Base-by-base conservation (phyloP, 148 eudicot species). In the Rhododendron mucronatum region DNA sequence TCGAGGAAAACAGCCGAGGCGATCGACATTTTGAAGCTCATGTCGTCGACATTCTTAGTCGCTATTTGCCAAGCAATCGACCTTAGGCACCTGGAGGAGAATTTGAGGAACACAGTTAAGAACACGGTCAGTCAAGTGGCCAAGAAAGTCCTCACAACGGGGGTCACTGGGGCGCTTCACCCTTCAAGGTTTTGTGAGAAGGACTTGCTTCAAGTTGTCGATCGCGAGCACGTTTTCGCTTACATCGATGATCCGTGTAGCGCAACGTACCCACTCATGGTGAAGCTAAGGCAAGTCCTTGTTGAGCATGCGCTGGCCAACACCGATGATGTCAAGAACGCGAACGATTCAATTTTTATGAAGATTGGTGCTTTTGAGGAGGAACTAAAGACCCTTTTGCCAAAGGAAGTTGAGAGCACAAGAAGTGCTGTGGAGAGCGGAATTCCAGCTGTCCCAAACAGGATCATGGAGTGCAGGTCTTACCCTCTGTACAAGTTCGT, bases 31-130 rank as follows among this genome's bases (percentile, higher is more conserved):
- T 81, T 87, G 76, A 87, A 87, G 84, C 86, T 87, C 81, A 87
- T 87, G 86, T 87, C 86, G 2, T 35, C 89, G 8, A 87, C 89
- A 7, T 87, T 81, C 78, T 28, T 87, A 45, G 86, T 87, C 10
- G 89, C 85, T 0, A 75, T 87, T 18, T 87, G 89, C 74, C 89
- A 87, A 33, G 89, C 89, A 11, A 80, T 87, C 15, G 89, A 87
- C 30, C 59, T 87, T 77, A 87, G 89, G 84, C 87, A 87, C 50
- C 33, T 87, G 86, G 89, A 87, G 84, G 89, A 87, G 86, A 87
- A 87, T 59, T 13, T 87, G 86, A 87, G 33, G 84, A 53, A 7
- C 45, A 41, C 87, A 10, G 89, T 87, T 13, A 87, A 87, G 76
- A 84, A 84, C 87, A 71, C 87, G 18, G 89, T 87, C 50, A 81